These are phyloP conservation scores for Asclepias syriaca DNA, from an alignment of 257 asterid species.

Conservation along the genomic window DNA sequence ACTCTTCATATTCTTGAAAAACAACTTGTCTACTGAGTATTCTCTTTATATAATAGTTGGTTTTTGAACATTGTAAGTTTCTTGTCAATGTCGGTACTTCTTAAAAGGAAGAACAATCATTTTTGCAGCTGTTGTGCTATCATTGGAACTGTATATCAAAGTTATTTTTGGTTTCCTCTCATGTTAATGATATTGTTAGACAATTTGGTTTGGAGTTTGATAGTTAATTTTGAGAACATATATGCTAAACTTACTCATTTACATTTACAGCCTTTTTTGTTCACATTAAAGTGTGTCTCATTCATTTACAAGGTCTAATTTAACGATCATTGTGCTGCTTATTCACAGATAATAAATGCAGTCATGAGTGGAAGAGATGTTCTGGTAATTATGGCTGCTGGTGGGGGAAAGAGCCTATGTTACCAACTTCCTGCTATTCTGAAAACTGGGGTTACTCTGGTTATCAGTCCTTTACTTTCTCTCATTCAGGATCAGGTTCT, in stretches of 20 bases:
- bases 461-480: constrained; percentile 91
- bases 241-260: background rate
- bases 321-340: background rate
- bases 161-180: background rate
- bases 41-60: background rate
- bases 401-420: constrained; percentile 98
- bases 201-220: background rate
- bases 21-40: background rate
- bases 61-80: background rate
- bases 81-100: background rate
- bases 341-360: constrained; percentile 67
- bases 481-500: constrained; percentile 95
- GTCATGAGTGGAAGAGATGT: constrained; percentile 84
- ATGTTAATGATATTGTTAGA: background rate
- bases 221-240: constrained; percentile 1
- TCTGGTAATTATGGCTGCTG: constrained; percentile 97
- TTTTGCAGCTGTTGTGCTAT: background rate
- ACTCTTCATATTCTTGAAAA: background rate
- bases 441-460: constrained; percentile 75
- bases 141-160: background rate
- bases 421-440: constrained; percentile 97
- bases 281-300: background rate
- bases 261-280: background rate
- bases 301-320: background rate
- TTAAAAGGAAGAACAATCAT: background rate